Conservation (phyloP, 441 rosid species). For the Theobroma grandiflorum region DNA sequence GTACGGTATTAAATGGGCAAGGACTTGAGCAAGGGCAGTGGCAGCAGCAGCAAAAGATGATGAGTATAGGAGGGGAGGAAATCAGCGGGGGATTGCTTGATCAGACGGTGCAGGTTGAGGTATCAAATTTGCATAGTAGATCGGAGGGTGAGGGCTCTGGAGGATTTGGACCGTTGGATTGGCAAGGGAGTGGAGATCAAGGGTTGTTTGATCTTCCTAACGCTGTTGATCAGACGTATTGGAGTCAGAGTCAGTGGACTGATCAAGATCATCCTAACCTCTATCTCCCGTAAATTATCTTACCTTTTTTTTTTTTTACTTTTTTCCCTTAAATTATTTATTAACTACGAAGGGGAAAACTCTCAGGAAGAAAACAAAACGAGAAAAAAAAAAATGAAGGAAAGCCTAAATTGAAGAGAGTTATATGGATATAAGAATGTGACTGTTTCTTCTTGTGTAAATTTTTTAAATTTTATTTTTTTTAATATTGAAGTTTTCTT, state of each 20-base stretch:
- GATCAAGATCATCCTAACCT: constrained; percentile 69
- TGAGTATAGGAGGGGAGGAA: constrained; percentile 29
- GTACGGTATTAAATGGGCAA: constrained; percentile 44
- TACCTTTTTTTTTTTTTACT: constrained; percentile 20
- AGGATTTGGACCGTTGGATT: constrained; percentile 77
- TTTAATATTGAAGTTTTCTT: constrained; percentile 15
- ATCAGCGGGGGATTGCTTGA: constrained; percentile 46
- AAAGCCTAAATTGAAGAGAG: constrained; percentile 30
- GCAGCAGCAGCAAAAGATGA: constrained; percentile 45
- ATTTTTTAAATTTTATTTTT: neutral
- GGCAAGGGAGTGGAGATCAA: constrained; percentile 71
- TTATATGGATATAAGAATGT: constrained; percentile 36
- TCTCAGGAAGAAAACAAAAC: neutral
- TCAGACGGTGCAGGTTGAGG: constrained; percentile 55
- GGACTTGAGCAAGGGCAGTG: constrained; percentile 36
- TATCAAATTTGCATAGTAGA: constrained; percentile 40
- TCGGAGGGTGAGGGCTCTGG: constrained; percentile 55
- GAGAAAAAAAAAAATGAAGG: neutral
- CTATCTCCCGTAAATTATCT: constrained; percentile 65
- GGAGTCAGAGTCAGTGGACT: constrained; percentile 82
- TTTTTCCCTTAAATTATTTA: neutral
- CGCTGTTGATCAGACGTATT: constrained; percentile 77
- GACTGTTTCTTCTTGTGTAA: constrained; percentile 45
- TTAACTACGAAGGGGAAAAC: neutral
- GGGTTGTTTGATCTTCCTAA: constrained; percentile 66